Evolutionary conservation across 352 stramenopile genomes (phyloP).

Genomic region (Pythium coloratum): DNA sequence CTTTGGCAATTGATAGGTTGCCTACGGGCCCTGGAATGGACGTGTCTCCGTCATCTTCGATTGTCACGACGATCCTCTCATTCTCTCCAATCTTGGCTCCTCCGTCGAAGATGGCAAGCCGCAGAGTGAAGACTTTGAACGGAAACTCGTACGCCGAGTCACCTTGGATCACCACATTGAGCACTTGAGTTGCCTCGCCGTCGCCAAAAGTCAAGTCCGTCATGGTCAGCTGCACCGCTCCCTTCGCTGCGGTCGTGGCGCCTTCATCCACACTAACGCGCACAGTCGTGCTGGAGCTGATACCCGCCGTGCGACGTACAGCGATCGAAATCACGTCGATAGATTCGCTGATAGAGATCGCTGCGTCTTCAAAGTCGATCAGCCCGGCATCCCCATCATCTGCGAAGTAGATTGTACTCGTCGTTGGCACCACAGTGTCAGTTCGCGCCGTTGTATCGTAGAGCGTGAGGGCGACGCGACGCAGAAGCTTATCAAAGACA

Average conservation of each 20-base stretch:
- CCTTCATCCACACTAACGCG: constrained; percentile 21
- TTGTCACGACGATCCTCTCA: constrained; percentile 31
- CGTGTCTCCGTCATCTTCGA: constrained; percentile 51
- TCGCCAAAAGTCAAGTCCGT: constrained; percentile 42
- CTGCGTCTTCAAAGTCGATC: constrained; percentile 39
- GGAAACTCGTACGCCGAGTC: constrained; percentile 53
- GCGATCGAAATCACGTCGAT: constrained; percentile 26
- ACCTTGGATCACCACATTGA: constrained; percentile 40
- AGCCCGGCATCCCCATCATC: constrained; percentile 60
- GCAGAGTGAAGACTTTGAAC: constrained; percentile 44
- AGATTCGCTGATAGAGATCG: constrained; percentile 33
- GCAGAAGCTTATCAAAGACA: constrained; percentile 31
- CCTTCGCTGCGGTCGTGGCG: constrained; percentile 20
- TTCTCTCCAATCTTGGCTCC: constrained; percentile 33
- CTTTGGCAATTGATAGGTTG: constrained; percentile 15
- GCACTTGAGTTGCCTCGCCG: constrained; percentile 20
- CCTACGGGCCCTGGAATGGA: constrained; percentile 40
- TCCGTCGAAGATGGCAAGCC: constrained; percentile 30
- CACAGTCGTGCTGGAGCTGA: constrained; percentile 35
- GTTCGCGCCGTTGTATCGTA: constrained; percentile 42
- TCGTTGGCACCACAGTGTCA: constrained; percentile 25
- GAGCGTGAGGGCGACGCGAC: constrained; percentile 36
- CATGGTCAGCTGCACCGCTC: constrained; percentile 17
- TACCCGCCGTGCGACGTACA: constrained; percentile 35
- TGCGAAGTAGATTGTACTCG: constrained; percentile 34